Conservation (phyloP, 176 grass and related monocot species). For the Miscanthus lutarioriparius region DNA sequence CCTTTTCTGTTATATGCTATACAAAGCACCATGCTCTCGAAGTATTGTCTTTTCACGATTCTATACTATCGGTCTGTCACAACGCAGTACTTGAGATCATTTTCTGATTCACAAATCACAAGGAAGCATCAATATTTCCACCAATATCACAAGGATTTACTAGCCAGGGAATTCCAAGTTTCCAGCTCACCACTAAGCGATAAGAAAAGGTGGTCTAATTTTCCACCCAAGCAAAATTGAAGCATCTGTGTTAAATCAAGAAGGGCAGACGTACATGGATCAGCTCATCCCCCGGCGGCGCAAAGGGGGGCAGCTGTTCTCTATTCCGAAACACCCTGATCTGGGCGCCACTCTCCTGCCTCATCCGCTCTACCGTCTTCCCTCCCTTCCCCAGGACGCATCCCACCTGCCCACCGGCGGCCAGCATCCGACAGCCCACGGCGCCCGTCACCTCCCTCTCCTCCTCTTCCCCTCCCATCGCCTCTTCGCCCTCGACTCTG, state of each 20-base stretch:
- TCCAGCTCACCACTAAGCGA: background rate
- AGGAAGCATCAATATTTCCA: slow-evolving; percentile 16
- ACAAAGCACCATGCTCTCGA: background rate
- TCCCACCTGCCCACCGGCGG: slow-evolving; percentile 48
- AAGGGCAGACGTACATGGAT: slow-evolving; percentile 53
- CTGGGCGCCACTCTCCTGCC: slow-evolving; percentile 70
- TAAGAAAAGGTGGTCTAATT: background rate
- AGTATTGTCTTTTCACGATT: background rate
- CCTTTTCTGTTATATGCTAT: background rate
- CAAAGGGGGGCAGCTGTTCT: slow-evolving; percentile 59
- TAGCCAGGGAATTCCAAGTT: background rate
- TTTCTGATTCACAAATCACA: slow-evolving; percentile 21
- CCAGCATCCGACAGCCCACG: slow-evolving; percentile 65
- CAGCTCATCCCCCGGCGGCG: slow-evolving; percentile 53
- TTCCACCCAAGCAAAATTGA: background rate
- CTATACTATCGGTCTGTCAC: background rate
- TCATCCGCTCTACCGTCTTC: slow-evolving; percentile 70
- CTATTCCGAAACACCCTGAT: slow-evolving; percentile 73
- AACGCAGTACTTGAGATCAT: background rate
- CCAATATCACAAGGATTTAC: background rate
- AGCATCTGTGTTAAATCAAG: background rate
- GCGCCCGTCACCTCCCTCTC: slow-evolving; percentile 48
- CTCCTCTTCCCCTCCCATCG: slow-evolving; percentile 37
- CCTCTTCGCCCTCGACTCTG: slow-evolving; percentile 23
- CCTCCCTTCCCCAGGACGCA: slow-evolving; percentile 72